Percentiles rank a stretch among this genome's conserved stretches.
These are phyloP conservation scores for Cyanodermella asteris DNA, from an alignment of 2,329 filamentous ascomycete species.

Conservation along the genomic window DNA sequence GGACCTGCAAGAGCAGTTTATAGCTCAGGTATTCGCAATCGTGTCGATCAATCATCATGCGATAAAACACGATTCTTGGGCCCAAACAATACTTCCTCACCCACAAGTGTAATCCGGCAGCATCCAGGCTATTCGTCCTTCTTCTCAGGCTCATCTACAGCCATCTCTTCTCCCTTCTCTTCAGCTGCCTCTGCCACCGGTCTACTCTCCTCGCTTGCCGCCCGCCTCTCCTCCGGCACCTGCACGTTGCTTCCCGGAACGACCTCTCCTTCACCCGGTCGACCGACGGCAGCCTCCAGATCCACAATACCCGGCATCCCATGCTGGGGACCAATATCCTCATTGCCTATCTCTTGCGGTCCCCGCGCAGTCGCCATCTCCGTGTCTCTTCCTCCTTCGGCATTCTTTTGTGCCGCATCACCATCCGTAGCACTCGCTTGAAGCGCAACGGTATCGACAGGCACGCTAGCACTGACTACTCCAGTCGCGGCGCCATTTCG, in stretches of 20 bases:
- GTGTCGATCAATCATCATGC: too few relatives aligned
- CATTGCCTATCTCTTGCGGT: constrained; percentile 62
- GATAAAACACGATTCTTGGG: too few relatives aligned
- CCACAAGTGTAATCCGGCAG: too few relatives aligned
- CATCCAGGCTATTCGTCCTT: too few relatives aligned
- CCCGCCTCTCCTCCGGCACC: constrained; percentile 13
- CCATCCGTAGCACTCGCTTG: constrained; percentile 12
- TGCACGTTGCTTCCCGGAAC: constrained; percentile 20
- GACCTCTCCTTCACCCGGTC: constrained; percentile 7
- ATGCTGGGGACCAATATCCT: constrained; percentile 62
- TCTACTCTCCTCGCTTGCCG: constrained; percentile 2
- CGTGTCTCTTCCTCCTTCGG: constrained; percentile 23
- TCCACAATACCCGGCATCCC: constrained; percentile 13
- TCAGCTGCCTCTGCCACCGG: constrained; percentile 5
- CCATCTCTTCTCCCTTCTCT: constrained; percentile 8
- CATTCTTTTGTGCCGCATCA: constrained; percentile 15
- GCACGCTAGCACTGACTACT: constrained; percentile 12
- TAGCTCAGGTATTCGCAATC: too few relatives aligned
- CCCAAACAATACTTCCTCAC: too few relatives aligned
- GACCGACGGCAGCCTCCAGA: constrained; percentile 20
- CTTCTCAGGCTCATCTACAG: constrained; percentile 6
- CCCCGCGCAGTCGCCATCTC: constrained; percentile 49
- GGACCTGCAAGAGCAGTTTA: too few relatives aligned
- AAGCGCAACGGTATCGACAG: constrained; percentile 8
- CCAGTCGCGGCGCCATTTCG: constrained; percentile 8